Evolutionary conservation across 306 rosid species (phyloP).

Genomic region (Carpinus fangiana): DNA sequence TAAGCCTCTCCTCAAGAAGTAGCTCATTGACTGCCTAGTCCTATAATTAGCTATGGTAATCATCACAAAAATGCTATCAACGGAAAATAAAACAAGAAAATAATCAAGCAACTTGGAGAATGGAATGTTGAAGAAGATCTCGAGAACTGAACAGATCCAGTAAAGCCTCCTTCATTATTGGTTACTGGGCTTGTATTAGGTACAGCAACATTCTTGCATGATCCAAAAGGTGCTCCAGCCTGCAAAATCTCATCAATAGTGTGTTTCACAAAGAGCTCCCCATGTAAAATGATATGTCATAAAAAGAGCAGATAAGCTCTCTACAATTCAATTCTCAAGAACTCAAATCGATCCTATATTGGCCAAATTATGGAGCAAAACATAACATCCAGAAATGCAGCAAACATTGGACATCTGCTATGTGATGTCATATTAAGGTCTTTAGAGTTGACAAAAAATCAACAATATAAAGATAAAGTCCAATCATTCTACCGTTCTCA

Average conservation of each 20-base stretch:
- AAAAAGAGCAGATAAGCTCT: background rate
- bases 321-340: background rate
- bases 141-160: conserved; percentile 85
- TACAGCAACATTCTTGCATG: conserved; percentile 73
- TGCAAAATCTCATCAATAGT: conserved; percentile 42
- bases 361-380: background rate
- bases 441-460: background rate
- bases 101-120: conserved; percentile 37
- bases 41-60: conserved; percentile 28
- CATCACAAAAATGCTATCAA: conserved; percentile 42
- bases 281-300: background rate
- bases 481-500: conserved; percentile 7
- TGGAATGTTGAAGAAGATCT: conserved; percentile 51
- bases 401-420: conserved; percentile 8
- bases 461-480: background rate
- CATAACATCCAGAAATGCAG: conserved; percentile 18
- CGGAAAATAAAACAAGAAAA: conserved; percentile 42
- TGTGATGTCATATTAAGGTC: conserved; percentile 1
- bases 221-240: conserved; percentile 84
- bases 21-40: conserved; percentile 35
- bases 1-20: conserved; percentile 41
- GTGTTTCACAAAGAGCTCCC: background rate
- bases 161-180: conserved; percentile 71
- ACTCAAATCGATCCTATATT: background rate
- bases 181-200: conserved; percentile 55